Conservation (phyloP, 352 stramenopile species). For the Phytophthora ohioensis region DNA sequence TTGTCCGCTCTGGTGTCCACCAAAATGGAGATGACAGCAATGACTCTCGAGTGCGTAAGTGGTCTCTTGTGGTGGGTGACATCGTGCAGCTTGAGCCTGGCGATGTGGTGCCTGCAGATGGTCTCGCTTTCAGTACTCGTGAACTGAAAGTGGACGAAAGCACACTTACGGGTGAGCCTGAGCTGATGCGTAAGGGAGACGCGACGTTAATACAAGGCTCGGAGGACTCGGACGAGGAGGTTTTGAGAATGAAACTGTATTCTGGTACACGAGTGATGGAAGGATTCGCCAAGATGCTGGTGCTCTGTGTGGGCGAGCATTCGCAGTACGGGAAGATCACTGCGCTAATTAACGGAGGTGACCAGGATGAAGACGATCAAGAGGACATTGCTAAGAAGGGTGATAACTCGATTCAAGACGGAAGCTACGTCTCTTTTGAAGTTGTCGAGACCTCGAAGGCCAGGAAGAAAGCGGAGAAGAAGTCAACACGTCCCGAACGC, state of each 20-base stretch:
- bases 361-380: conserved; percentile 16
- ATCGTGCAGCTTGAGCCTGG: conserved; percentile 77
- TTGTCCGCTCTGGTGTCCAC: conserved; percentile 49
- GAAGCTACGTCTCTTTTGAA: conserved; percentile 31
- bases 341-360: conserved; percentile 56
- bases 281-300: conserved; percentile 90
- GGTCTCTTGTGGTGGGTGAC: conserved; percentile 88
- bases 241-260: conserved; percentile 52
- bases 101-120: conserved; percentile 89
- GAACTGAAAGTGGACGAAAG: conserved; percentile 90
- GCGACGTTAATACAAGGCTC: conserved; percentile 56
- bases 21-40: conserved; percentile 9
- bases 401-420: conserved; percentile 41
- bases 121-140: conserved; percentile 76
- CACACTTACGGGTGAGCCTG: conserved; percentile 88
- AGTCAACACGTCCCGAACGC: conserved; percentile 26
- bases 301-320: conserved; percentile 90
- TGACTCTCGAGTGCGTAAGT: conserved; percentile 59
- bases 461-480: conserved; percentile 17
- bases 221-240: not conserved
- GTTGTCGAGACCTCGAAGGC: conserved; percentile 11
- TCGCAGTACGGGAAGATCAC: conserved; percentile 92
- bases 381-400: not conserved
- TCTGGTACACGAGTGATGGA: conserved; percentile 92
- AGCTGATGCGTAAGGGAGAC: conserved; percentile 76